These are phyloP conservation scores for Fusarium avenaceum DNA, from an alignment of 2,329 filamentous ascomycete genomes.

Conservation along the genomic window DNA sequence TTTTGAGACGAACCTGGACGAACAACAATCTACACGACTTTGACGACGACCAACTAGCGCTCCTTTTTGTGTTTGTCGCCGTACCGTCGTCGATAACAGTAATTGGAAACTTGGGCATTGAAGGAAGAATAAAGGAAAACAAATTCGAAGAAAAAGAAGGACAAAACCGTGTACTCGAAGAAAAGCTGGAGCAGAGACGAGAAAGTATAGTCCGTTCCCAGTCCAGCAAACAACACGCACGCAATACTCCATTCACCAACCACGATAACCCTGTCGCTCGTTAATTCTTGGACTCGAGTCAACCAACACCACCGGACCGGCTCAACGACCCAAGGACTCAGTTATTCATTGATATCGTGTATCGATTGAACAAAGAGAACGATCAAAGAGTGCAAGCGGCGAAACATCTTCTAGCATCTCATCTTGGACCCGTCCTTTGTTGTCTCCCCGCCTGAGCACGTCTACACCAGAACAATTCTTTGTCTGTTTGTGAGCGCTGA, in stretches of 20 bases:
- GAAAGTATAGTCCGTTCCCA: not conserved
- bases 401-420: constrained; percentile 36
- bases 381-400: constrained; percentile 29
- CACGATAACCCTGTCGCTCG: constrained; percentile 37
- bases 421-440: constrained; percentile 29
- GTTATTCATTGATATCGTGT: constrained; percentile 32
- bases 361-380: constrained; percentile 27
- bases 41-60: constrained; percentile 42
- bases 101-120: constrained; percentile 33
- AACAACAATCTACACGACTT: constrained; percentile 37
- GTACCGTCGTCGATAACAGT: constrained; percentile 50
- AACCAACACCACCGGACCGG: constrained; percentile 19
- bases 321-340: constrained; percentile 17
- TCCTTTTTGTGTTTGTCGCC: constrained; percentile 44
- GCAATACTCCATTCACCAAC: constrained; percentile 27
- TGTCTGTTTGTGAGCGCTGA: constrained; percentile 23
- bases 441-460: constrained; percentile 9
- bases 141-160: constrained; percentile 13
- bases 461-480: constrained; percentile 28
- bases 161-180: constrained; percentile 8
- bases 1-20: constrained; percentile 37
- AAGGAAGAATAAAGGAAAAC: constrained; percentile 25
- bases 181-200: constrained; percentile 8
- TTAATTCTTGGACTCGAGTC: constrained; percentile 26
- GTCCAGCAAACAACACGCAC: constrained; percentile 32